phyloP scores from a whole-genome alignment of 139 green algal species.

The Pleodorina starrii region DNA sequence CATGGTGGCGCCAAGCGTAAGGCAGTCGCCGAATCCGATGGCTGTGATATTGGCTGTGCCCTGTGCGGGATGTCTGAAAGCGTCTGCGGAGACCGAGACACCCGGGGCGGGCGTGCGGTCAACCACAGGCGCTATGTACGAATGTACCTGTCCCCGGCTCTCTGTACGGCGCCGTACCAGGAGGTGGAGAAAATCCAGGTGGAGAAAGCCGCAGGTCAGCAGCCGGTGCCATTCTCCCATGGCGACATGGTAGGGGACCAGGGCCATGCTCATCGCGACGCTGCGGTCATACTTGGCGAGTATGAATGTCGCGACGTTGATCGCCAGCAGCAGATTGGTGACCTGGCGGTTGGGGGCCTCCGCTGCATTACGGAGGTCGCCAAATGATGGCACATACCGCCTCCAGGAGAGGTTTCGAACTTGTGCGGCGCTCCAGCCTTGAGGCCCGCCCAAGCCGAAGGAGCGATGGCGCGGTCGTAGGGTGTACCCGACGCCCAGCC shows the following conservation, averaged over 20 bases:
- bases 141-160: no score
- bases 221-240: constrained; percentile 32
- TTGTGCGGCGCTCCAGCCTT: not conserved
- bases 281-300: not conserved
- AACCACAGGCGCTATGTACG: no score
- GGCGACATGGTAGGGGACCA: constrained; percentile 13
- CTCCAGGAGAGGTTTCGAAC: constrained; percentile 9
- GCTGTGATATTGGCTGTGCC: no score
- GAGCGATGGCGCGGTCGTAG: no score
- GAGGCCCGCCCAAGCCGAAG: no score
- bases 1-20: no score
- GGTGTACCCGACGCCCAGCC: no score
- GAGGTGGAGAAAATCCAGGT: constrained; percentile 36
- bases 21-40: no score
- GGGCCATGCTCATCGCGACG: not conserved
- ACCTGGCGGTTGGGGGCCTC: not conserved
- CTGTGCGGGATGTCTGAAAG: no score
- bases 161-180: not conserved
- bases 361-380: not conserved
- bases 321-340: constrained; percentile 35
- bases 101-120: no score
- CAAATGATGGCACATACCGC: not conserved
- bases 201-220: constrained; percentile 42
- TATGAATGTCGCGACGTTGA: constrained; percentile 29
- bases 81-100: no score